Conservation (phyloP, 305 asterid species). For the Fraxinus latifolia region DNA sequence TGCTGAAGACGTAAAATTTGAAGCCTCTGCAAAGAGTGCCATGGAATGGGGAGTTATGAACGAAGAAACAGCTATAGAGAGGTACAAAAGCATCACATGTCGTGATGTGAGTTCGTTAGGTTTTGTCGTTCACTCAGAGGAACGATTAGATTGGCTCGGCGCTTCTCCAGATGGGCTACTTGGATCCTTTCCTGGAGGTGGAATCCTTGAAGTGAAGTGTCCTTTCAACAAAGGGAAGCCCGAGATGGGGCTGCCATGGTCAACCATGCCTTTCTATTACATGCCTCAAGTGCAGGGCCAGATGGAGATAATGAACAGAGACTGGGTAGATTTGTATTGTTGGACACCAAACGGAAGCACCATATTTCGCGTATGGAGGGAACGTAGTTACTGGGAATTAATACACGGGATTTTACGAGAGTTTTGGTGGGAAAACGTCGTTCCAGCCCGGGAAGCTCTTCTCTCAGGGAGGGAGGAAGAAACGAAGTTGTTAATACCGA, state of each 20-base stretch:
- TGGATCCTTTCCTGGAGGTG: slow-evolving; percentile 57
- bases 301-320: slow-evolving; percentile 88
- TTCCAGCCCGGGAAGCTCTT: slow-evolving; percentile 76
- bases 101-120: slow-evolving; percentile 72
- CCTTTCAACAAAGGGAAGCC: slow-evolving; percentile 93
- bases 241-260: slow-evolving; percentile 73
- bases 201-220: slow-evolving; percentile 88
- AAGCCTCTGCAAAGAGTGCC: slow-evolving; percentile 39
- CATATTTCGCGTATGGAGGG: slow-evolving; percentile 68
- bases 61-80: slow-evolving; percentile 72
- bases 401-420: slow-evolving; percentile 65
- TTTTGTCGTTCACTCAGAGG: slow-evolving; percentile 68
- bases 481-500: slow-evolving; percentile 57
- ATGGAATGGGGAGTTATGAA: slow-evolving; percentile 91
- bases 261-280: slow-evolving; percentile 78
- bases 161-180: slow-evolving; percentile 93
- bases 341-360: slow-evolving; percentile 94
- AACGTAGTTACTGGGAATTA: slow-evolving; percentile 63
- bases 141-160: slow-evolving; percentile 65
- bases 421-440: slow-evolving; percentile 96
- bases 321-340: slow-evolving; percentile 88
- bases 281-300: slow-evolving; percentile 98
- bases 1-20: slow-evolving; percentile 30
- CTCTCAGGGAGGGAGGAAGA: slow-evolving; percentile 60
- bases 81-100: slow-evolving; percentile 78